These are phyloP conservation scores for Gastrolobium bilobum DNA, from an alignment of 306 rosid species.

Conservation along the genomic window DNA sequence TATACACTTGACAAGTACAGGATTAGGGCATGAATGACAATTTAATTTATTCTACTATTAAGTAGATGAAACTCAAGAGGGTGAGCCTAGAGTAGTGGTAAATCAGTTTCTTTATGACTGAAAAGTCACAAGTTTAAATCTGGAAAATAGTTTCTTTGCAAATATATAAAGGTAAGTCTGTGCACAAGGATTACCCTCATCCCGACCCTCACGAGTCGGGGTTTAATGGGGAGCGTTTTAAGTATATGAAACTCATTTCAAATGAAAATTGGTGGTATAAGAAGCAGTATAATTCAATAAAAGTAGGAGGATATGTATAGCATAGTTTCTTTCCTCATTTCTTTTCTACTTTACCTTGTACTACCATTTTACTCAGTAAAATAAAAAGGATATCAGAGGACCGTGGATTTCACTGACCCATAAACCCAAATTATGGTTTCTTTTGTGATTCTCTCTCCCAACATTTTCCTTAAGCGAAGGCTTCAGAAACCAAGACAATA, in stretches of 20 bases:
- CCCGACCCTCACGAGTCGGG: too few relatives aligned
- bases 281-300: conserved; percentile 10
- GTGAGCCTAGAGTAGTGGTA: too few relatives aligned
- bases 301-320: neutral
- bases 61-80: conserved; percentile 3
- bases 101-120: too few relatives aligned
- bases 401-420: neutral
- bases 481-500: conserved; percentile 21
- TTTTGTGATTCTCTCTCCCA: neutral
- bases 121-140: too few relatives aligned
- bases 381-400: neutral
- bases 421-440: neutral
- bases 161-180: too few relatives aligned
- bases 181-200: too few relatives aligned
- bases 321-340: neutral
- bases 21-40: conserved; percentile 4
- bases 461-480: conserved; percentile 16
- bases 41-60: neutral
- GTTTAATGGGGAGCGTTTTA: neutral
- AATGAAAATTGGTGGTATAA: neutral
- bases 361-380: neutral
- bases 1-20: conserved; percentile 9
- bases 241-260: conserved; percentile 22
- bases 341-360: neutral
- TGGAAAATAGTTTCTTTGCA: too few relatives aligned